These are phyloP conservation scores for Cylindrotheca fusiformis DNA, from an alignment of 108 stramenopile genomes.

Conservation along the genomic window DNA sequence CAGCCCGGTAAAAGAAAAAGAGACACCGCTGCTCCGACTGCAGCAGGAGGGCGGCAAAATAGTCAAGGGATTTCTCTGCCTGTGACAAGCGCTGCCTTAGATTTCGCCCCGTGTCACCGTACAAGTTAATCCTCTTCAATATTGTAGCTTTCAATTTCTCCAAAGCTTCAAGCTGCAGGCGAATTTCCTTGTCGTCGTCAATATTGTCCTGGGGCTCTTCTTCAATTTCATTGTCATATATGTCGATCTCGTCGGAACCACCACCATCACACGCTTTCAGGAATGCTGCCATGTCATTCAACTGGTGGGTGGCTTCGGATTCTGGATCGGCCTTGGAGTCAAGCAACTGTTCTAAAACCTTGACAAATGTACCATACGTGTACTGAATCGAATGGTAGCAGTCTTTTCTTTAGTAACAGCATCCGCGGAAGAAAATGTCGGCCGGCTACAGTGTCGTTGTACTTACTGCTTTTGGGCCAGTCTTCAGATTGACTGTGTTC, in stretches of 20 bases:
- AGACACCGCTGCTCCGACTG: conserved; percentile 48
- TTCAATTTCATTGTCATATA: conserved; percentile 4
- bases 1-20: conserved; percentile 26
- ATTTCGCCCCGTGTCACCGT: conserved; percentile 4
- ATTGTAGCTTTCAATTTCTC: conserved; percentile 8
- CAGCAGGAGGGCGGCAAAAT: conserved; percentile 36
- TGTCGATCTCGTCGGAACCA: conserved; percentile 12
- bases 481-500: background rate
- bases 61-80: background rate
- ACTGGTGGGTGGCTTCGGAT: background rate
- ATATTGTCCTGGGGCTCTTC: background rate
- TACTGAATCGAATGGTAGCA: conserved; percentile 82
- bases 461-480: background rate
- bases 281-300: conserved; percentile 35
- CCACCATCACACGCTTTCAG: conserved; percentile 31
- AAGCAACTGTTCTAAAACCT: conserved; percentile 51
- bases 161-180: conserved; percentile 8
- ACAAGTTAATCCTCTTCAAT: conserved; percentile 5
- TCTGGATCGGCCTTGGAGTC: background rate
- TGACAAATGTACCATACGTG: conserved; percentile 58
- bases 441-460: background rate
- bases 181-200: conserved; percentile 14
- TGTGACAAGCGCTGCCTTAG: background rate
- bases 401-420: too few relatives aligned
- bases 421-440: conserved; percentile 29